phyloP scores from a whole-genome alignment of 352 stramenopile species.

The Phytophthora cajani region DNA sequence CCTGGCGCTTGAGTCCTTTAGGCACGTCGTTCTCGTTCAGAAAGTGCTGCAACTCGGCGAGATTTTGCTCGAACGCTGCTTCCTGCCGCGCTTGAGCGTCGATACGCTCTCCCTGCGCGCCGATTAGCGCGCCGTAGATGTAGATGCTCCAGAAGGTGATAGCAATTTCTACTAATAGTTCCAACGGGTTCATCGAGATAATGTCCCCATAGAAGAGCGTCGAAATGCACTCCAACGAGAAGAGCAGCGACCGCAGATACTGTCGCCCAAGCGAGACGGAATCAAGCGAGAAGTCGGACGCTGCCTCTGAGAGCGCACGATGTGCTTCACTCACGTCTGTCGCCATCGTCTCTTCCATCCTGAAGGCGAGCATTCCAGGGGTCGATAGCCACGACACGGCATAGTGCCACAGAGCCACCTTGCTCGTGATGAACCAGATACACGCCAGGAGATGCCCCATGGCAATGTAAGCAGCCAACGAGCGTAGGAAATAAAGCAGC shows the following conservation, averaged over 20 bases:
- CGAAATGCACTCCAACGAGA: constrained; percentile 70
- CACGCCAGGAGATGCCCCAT: constrained; percentile 68
- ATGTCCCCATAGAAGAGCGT: constrained; percentile 81
- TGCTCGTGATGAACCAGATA: constrained; percentile 57
- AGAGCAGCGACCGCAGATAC: constrained; percentile 71
- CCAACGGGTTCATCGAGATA: constrained; percentile 67
- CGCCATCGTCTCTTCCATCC: not conserved
- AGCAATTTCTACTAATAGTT: constrained; percentile 58
- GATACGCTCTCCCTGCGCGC: constrained; percentile 59
- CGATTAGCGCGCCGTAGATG: constrained; percentile 71
- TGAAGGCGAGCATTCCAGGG: constrained; percentile 48
- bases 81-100: constrained; percentile 51
- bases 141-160: constrained; percentile 76
- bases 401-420: constrained; percentile 44
- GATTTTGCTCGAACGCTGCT: constrained; percentile 67
- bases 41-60: constrained; percentile 75
- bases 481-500: constrained; percentile 50
- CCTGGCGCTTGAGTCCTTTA: constrained; percentile 67
- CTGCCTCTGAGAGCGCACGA: not conserved
- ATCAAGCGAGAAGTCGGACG: constrained; percentile 24
- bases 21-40: constrained; percentile 69
- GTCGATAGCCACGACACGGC: constrained; percentile 66
- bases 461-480: constrained; percentile 48
- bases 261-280: constrained; percentile 53
- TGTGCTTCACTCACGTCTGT: constrained; percentile 10